Percentiles rank a stretch among this genome's conserved stretches.
Evolutionary conservation across 176 grass and related monocot species (phyloP).

Genomic region (Musa troglodytarum): DNA sequence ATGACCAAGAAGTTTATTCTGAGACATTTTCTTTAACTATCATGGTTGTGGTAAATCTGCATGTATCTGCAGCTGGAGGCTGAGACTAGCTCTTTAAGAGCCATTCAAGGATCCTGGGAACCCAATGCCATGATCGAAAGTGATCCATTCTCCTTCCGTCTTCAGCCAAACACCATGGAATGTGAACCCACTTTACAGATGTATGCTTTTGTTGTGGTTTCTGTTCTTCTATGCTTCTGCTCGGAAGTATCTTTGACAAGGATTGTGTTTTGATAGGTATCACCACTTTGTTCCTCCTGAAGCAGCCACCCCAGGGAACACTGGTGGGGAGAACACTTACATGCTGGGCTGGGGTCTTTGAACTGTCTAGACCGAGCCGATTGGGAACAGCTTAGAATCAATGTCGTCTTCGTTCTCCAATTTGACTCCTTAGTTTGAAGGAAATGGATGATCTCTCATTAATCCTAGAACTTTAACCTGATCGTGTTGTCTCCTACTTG

Average conservation of each 20-base stretch:
- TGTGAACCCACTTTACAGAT: background rate
- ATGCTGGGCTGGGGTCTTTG: slow-evolving; percentile 87
- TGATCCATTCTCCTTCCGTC: background rate
- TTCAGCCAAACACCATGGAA: background rate
- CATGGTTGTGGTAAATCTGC: background rate
- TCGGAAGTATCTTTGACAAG: no score
- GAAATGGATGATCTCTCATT: no score
- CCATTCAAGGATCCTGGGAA: background rate
- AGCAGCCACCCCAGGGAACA: slow-evolving; percentile 35
- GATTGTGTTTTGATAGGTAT: slow-evolving; percentile 34
- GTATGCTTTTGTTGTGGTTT: no score
- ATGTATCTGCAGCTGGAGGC: background rate
- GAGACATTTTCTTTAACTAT: no score
- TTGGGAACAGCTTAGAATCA: background rate
- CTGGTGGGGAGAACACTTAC: slow-evolving; percentile 59
- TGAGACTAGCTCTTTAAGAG: background rate
- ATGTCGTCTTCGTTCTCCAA: background rate
- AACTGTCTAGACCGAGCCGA: slow-evolving; percentile 2
- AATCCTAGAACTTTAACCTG: no score
- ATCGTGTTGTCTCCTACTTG: no score
- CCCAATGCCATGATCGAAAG: background rate
- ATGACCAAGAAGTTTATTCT: background rate
- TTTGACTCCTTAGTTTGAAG: no score
- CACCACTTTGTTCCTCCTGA: slow-evolving; percentile 54
- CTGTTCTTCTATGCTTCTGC: no score